phyloP scores from a whole-genome alignment of 2,329 filamentous ascomycete genomes.

The Venturia pyrina region DNA sequence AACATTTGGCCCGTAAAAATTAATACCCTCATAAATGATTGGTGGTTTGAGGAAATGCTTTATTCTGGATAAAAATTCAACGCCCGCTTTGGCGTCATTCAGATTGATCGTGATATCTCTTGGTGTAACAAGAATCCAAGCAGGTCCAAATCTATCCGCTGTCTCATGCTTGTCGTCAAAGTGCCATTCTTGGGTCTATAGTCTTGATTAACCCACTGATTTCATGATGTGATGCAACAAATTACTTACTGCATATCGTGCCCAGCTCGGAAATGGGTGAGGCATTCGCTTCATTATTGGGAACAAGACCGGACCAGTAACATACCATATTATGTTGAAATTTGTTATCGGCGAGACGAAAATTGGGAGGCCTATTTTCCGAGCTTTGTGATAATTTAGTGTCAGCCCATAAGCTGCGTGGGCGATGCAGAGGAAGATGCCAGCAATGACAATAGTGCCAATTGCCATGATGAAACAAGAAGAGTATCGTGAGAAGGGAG shows the following conservation, averaged over 20 bases:
- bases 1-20: conserved; percentile 7
- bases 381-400: conserved; percentile 1
- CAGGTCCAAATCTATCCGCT: not conserved
- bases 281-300: conserved; percentile 4
- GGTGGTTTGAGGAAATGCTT: conserved; percentile 1
- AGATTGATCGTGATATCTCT: not conserved
- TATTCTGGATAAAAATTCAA: not conserved
- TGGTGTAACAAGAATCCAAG: conserved; percentile 3
- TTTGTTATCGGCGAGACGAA: not conserved
- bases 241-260: not conserved
- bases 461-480: not conserved
- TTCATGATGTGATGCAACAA: not conserved
- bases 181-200: not conserved
- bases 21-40: not conserved
- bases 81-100: not conserved
- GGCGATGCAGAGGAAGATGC: not conserved
- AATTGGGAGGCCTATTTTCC: conserved; percentile 4
- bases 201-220: not conserved
- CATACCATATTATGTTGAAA: conserved; percentile 8
- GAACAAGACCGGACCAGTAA: not conserved
- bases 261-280: not conserved
- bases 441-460: not conserved
- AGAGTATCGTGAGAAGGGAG: not conserved
- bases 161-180: not conserved
- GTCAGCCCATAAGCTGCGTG: not conserved